Conservation (phyloP, 306 rosid species). For the Crataegus laevigata region DNA sequence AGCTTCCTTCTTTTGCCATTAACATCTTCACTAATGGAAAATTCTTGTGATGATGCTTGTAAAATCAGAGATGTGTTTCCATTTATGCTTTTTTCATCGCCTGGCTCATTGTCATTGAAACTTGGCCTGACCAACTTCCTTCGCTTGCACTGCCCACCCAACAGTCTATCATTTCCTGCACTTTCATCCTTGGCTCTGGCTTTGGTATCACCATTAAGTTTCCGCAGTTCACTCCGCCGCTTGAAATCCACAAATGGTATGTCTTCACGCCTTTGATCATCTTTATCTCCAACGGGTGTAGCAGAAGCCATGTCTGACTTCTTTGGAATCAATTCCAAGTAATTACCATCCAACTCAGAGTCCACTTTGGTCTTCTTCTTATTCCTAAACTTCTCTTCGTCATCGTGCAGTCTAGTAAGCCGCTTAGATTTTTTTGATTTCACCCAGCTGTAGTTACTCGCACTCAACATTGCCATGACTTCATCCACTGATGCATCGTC, state of each 20-base stretch:
- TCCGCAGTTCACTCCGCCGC: slow-evolving; percentile 48
- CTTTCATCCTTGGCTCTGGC: slow-evolving; percentile 14
- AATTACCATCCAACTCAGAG: slow-evolving; percentile 10
- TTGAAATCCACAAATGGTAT: slow-evolving; percentile 34
- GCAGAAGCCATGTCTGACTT: slow-evolving; percentile 8
- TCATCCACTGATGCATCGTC: slow-evolving; percentile 31
- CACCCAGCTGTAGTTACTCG: slow-evolving; percentile 12
- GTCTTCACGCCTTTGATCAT: neutral
- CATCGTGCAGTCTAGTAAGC: slow-evolving; percentile 1
- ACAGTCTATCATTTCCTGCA: slow-evolving; percentile 11
- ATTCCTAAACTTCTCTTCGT: slow-evolving; percentile 19
- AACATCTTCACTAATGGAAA: slow-evolving; percentile 8
- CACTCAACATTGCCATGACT: slow-evolving; percentile 41
- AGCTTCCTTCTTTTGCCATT: slow-evolving; percentile 42
- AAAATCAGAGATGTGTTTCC: slow-evolving; percentile 2
- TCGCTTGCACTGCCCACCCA: slow-evolving; percentile 30
- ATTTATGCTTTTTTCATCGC: slow-evolving; percentile 13
- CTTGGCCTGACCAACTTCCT: slow-evolving; percentile 59
- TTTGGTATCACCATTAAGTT: slow-evolving; percentile 14
- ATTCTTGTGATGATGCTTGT: slow-evolving; percentile 15
- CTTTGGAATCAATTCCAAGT: slow-evolving; percentile 15
- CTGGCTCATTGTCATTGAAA: slow-evolving; percentile 27
- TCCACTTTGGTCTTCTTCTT: slow-evolving; percentile 6
- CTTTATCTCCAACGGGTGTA: slow-evolving; percentile 13
- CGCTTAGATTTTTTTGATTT: slow-evolving; percentile 24